A percentile compares a stretch with the other conserved stretches of the same genome.
Evolutionary conservation across 768 basidiomycete genomes (phyloP).

Genomic region (Tylopilus rubrobrunneus): DNA sequence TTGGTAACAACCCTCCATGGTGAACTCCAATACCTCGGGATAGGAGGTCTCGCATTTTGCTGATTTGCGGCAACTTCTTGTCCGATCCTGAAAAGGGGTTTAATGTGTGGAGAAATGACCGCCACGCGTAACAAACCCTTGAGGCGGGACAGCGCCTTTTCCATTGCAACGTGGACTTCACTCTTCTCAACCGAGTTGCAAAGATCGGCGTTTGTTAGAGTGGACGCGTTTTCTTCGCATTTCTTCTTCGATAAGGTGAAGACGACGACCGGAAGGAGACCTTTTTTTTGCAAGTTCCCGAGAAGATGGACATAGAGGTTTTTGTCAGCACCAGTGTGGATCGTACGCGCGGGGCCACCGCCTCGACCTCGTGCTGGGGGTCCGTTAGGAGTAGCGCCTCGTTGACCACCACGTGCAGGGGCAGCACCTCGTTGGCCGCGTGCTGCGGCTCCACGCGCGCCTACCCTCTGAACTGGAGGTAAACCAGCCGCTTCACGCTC

Average conservation of each 20-base stretch:
- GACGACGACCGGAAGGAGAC: conserved; percentile 87
- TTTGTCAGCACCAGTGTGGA: conserved; percentile 74
- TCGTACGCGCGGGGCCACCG: conserved; percentile 49
- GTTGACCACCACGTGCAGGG: conserved; percentile 51
- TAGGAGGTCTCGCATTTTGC: conserved; percentile 83
- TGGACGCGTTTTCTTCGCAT: conserved; percentile 95
- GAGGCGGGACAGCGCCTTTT: conserved; percentile 84
- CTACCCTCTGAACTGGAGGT: conserved; percentile 77
- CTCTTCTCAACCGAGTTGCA: conserved; percentile 92
- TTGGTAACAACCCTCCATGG: conserved; percentile 92
- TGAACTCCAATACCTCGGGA: conserved; percentile 95
- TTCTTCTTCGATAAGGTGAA: conserved; percentile 97
- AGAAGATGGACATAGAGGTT: conserved; percentile 93
- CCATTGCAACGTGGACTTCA: conserved; percentile 91
- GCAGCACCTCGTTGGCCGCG: conserved; percentile 45
- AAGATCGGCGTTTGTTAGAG: conserved; percentile 83
- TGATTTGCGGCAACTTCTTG: conserved; percentile 89
- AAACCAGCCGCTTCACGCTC: conserved; percentile 94
- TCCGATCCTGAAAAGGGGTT: conserved; percentile 63
- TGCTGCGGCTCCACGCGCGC: conserved; percentile 68
- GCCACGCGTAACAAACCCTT: conserved; percentile 57
- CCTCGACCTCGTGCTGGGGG: conserved; percentile 35
- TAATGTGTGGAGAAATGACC: not conserved
- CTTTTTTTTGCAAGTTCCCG: conserved; percentile 78
- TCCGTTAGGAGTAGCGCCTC: conserved; percentile 44